A percentile compares a stretch with the other conserved stretches of the same genome.
Conservation (phyloP, 495 filamentous ascomycete species). For the Lophiostoma macrostomum region DNA sequence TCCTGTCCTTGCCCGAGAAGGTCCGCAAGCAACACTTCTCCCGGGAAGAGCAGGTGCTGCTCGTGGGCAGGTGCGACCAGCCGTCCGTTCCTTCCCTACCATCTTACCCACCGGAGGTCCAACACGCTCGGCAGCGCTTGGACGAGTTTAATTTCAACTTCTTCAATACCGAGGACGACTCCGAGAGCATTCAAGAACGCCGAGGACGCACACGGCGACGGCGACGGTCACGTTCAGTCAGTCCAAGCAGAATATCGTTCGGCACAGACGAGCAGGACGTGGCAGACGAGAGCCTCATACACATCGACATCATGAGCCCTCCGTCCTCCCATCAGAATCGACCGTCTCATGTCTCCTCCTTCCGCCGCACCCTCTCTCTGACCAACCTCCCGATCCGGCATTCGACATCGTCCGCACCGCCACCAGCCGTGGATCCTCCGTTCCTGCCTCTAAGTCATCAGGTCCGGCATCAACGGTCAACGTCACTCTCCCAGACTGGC, state of each 20-base stretch:
- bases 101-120: conserved; percentile 33
- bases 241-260: conserved; percentile 6
- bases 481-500: conserved; percentile 40
- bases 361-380: conserved; percentile 50
- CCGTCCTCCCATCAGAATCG: conserved; percentile 41
- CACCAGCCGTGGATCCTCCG: conserved; percentile 44
- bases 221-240: conserved; percentile 9
- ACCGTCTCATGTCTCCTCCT: conserved; percentile 43
- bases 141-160: conserved; percentile 26
- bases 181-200: neutral
- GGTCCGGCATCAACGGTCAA: conserved; percentile 27
- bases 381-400: conserved; percentile 46
- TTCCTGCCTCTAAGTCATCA: conserved; percentile 23
- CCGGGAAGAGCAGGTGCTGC: conserved; percentile 64
- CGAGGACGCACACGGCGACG: too few species aligned
- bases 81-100: conserved; percentile 41
- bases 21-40: conserved; percentile 68
- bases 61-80: conserved; percentile 56
- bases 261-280: conserved; percentile 2
- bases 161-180: conserved; percentile 27
- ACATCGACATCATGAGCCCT: conserved; percentile 29
- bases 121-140: conserved; percentile 26
- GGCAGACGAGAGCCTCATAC: conserved; percentile 2
- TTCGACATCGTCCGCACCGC: conserved; percentile 41
- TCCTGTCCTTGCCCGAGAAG: conserved; percentile 66